These are phyloP conservation scores for Populus davidiana DNA, from an alignment of 345 rosid genomes.

Conservation along the genomic window DNA sequence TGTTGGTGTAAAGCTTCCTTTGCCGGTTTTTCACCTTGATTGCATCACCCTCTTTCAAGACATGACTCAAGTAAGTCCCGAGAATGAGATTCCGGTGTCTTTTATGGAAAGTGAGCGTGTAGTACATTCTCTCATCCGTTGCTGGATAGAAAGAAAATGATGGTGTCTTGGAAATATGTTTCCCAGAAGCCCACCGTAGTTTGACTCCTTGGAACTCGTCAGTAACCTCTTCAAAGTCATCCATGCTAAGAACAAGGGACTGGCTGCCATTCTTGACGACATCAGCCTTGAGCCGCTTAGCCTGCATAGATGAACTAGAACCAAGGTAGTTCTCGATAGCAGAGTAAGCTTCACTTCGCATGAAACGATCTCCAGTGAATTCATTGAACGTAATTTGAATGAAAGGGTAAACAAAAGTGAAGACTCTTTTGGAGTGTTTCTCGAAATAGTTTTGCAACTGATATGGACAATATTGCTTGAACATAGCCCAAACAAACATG, in stretches of 20 bases:
- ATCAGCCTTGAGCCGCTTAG: conserved; percentile 7
- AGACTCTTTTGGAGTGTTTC: neutral
- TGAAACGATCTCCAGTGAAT: neutral
- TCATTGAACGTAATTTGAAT: conserved; percentile 6
- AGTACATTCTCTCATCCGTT: conserved; percentile 1
- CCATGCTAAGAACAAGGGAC: conserved; percentile 5
- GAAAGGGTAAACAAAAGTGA: conserved; percentile 1
- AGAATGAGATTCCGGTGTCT: neutral
- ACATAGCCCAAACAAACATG: neutral
- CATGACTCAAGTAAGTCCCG: conserved; percentile 1
- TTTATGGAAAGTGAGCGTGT: conserved; percentile 3
- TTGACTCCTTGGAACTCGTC: conserved; percentile 6
- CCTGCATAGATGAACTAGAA: neutral
- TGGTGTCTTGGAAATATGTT: neutral
- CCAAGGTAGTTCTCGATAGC: neutral
- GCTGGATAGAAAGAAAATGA: neutral
- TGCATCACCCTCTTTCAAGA: conserved; percentile 2
- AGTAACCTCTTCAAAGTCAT: neutral
- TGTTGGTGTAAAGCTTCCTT: conserved; percentile 7
- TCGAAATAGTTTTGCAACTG: neutral
- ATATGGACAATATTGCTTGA: neutral
- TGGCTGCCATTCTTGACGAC: conserved; percentile 1
- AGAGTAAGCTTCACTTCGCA: conserved; percentile 4
- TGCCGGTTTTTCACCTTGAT: neutral
- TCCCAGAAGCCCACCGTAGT: conserved; percentile 3